Conservation (phyloP, 1,284 basidiomycete genomes). For the Trichosporon ovoides region DNA sequence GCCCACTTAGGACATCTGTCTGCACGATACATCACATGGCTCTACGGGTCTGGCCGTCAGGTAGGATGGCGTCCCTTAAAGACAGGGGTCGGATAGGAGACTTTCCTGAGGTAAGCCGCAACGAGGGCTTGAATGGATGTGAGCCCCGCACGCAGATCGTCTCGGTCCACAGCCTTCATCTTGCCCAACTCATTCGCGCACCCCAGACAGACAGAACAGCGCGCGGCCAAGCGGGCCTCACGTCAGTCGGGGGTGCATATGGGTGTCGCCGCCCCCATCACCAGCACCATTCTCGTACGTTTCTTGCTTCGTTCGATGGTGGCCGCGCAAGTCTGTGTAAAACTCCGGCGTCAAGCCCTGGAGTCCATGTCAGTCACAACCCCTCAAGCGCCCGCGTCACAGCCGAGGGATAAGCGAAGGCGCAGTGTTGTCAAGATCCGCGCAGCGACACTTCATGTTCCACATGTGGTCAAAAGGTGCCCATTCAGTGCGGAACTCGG, state of each 20-base stretch:
- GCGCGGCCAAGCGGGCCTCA: too few species aligned
- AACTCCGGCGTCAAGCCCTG: slow-evolving; percentile 62
- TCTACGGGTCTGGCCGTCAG: background rate
- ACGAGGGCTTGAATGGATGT: background rate
- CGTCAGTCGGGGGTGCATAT: slow-evolving; percentile 40
- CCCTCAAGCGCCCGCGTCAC: background rate
- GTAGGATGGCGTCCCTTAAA: background rate
- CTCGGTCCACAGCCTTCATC: too few species aligned
- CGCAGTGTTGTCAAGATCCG: too few species aligned
- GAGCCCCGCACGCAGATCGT: slow-evolving; percentile 3
- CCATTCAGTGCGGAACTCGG: too few species aligned
- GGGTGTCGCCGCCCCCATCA: slow-evolving; percentile 32
- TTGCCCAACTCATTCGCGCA: too few species aligned
- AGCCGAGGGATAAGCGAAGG: background rate
- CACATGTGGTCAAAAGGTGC: too few species aligned
- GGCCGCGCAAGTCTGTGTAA: slow-evolving; percentile 64
- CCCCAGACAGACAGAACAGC: too few species aligned
- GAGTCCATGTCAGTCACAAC: background rate
- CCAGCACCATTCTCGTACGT: slow-evolving; percentile 10
- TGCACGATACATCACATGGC: background rate
- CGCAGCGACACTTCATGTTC: too few species aligned
- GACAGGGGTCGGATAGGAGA: background rate
- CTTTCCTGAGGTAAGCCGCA: too few species aligned
- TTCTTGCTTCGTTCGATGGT: slow-evolving; percentile 11
- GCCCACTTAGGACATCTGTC: too few species aligned